phyloP scores from a whole-genome alignment of 2,329 filamentous ascomycete genomes.

The Cladophialophora yegresii region DNA sequence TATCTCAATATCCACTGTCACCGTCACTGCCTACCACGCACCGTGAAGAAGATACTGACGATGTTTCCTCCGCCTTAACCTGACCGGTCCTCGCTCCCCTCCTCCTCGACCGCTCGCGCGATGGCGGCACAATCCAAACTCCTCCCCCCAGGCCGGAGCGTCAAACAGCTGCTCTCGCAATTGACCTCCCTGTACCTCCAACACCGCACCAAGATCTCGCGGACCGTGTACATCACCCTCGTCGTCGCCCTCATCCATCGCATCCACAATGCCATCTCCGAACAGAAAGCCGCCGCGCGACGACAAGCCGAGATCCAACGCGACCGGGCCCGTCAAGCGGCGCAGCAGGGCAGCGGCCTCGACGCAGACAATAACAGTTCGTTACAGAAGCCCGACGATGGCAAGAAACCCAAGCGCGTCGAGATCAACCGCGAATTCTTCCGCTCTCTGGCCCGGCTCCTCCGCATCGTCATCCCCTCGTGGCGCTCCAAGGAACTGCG shows the following conservation, averaged over 20 bases:
- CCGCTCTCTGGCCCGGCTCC: constrained; percentile 71
- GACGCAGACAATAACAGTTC: not conserved
- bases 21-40: not conserved
- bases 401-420: constrained; percentile 65
- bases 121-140: constrained; percentile 81
- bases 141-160: constrained; percentile 59
- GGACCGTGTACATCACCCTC: constrained; percentile 79
- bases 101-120: not conserved
- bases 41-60: not conserved
- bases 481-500: constrained; percentile 86
- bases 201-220: constrained; percentile 79
- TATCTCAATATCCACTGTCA: too few relatives aligned
- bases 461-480: constrained; percentile 86
- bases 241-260: constrained; percentile 80
- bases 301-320: constrained; percentile 61
- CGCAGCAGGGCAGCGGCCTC: not conserved
- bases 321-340: constrained; percentile 53
- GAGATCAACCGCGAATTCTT: constrained; percentile 89
- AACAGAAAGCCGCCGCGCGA: constrained; percentile 82
- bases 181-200: constrained; percentile 73
- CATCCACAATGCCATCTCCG: constrained; percentile 84
- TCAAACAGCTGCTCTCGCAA: constrained; percentile 66
- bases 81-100: not conserved
- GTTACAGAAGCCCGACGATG: not conserved
- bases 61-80: not conserved